Evolutionary conservation across 1,284 basidiomycete species (phyloP).

Genomic region (Ceratobasidium sp.): DNA sequence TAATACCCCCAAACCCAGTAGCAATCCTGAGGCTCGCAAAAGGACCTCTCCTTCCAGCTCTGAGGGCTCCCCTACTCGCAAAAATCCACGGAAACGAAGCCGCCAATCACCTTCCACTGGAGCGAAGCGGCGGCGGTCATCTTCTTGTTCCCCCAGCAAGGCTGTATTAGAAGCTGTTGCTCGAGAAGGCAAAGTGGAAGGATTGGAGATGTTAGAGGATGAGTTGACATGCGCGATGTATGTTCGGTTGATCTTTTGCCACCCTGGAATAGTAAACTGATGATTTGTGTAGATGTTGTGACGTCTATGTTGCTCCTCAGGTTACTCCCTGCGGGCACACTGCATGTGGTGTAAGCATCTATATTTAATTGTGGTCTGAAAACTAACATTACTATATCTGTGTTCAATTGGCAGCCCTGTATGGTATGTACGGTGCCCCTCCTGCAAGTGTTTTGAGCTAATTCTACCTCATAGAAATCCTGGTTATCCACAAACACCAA

Average conservation of each 20-base stretch:
- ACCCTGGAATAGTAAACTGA: background rate
- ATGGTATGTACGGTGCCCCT: background rate
- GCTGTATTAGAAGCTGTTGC: background rate
- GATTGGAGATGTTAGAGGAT: conserved; percentile 11
- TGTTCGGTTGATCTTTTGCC: background rate
- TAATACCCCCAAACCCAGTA: background rate
- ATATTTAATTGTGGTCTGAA: background rate
- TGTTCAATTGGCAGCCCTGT: background rate
- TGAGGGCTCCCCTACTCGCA: background rate
- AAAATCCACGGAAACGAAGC: conserved; percentile 4
- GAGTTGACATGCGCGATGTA: conserved; percentile 27
- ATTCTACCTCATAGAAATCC: conserved; percentile 7
- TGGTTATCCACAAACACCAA: conserved; percentile 19
- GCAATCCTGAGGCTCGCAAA: background rate
- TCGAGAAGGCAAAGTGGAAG: background rate
- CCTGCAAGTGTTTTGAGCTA: background rate
- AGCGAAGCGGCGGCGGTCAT: background rate
- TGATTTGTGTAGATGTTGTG: conserved; percentile 9
- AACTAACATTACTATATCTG: background rate
- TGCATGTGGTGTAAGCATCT: conserved; percentile 28
- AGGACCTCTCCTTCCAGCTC: background rate
- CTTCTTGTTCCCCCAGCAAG: background rate
- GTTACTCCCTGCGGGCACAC: conserved; percentile 35
- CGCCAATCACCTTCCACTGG: background rate
- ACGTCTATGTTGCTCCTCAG: conserved; percentile 27